Percentiles rank a stretch among this genome's conserved stretches.
These are phyloP conservation scores for Saussurea involucrata DNA, from an alignment of 129 eudicot genomes.

Conservation along the genomic window DNA sequence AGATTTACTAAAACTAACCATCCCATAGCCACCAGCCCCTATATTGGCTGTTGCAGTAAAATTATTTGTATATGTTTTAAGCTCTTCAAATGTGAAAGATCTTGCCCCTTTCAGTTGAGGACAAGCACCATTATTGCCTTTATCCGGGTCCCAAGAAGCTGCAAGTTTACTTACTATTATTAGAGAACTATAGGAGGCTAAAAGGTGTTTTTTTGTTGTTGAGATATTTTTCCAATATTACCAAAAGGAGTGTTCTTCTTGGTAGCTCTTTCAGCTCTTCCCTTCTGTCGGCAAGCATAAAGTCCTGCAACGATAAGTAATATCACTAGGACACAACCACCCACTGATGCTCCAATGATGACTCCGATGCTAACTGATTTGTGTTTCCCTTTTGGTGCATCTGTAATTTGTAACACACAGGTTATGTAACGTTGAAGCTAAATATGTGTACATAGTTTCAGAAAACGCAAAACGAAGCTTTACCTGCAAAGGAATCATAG, in stretches of 20 bases:
- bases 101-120: constrained; percentile 79
- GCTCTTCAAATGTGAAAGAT: constrained; percentile 67
- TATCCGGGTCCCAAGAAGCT: constrained; percentile 70
- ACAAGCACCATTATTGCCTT: constrained; percentile 49
- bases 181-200: background rate
- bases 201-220: background rate
- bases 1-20: constrained; percentile 44
- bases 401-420: constrained; percentile 23
- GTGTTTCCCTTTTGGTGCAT: constrained; percentile 7
- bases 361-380: constrained; percentile 47
- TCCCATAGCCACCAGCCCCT: constrained; percentile 88
- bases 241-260: constrained; percentile 63
- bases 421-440: background rate
- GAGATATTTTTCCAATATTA: constrained; percentile 13
- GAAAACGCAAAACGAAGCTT: background rate
- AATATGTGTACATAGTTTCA: background rate
- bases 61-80: constrained; percentile 67
- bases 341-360: constrained; percentile 61
- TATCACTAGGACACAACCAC: constrained; percentile 60
- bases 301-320: constrained; percentile 58
- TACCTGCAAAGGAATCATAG: constrained; percentile 62
- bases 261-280: constrained; percentile 62
- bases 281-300: constrained; percentile 68
- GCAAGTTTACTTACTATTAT: constrained; percentile 18
- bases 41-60: constrained; percentile 60